Percentiles rank a stretch among this genome's conserved stretches.
These are phyloP conservation scores for Dillenia turbinata DNA, from an alignment of 164 flowering plant species.

Conservation along the genomic window DNA sequence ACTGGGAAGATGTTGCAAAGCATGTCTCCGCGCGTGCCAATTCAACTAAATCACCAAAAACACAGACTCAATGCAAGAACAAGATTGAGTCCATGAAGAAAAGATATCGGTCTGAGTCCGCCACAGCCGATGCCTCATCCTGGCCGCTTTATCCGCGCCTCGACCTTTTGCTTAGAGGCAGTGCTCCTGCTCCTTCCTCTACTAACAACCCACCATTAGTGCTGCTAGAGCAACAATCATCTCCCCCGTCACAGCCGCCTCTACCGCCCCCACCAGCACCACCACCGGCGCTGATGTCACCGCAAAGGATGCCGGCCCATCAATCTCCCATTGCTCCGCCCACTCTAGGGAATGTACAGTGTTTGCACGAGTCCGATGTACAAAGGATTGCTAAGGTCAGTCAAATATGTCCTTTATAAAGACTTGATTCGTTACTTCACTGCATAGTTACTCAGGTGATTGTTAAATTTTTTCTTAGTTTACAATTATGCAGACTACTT, in stretches of 20 bases:
- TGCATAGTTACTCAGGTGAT: not conserved
- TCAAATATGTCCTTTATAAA: not conserved
- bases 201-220: slow-evolving; percentile 11
- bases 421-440: not conserved
- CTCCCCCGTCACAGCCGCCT: slow-evolving; percentile 13
- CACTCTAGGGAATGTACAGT: slow-evolving; percentile 20
- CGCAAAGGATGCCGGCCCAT: not conserved
- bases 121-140: slow-evolving; percentile 49
- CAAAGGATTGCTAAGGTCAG: slow-evolving; percentile 45
- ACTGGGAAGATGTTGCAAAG: slow-evolving; percentile 92
- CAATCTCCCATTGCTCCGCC: slow-evolving; percentile 3
- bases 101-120: slow-evolving; percentile 77
- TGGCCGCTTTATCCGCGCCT: slow-evolving; percentile 84
- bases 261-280: slow-evolving; percentile 15
- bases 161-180: slow-evolving; percentile 66
- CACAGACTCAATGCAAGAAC: slow-evolving; percentile 96
- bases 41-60: slow-evolving; percentile 62
- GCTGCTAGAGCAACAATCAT: slow-evolving; percentile 22
- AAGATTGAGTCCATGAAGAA: slow-evolving; percentile 99
- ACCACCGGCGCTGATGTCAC: slow-evolving; percentile 2
- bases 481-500: too few relatives aligned
- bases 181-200: slow-evolving; percentile 14
- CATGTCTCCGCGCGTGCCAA: slow-evolving; percentile 57
- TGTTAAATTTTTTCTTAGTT: too few relatives aligned
- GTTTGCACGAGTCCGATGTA: slow-evolving; percentile 42